Evolutionary conservation across 108 stramenopile species (phyloP).

Genomic region (Schizochytrium sp.): DNA sequence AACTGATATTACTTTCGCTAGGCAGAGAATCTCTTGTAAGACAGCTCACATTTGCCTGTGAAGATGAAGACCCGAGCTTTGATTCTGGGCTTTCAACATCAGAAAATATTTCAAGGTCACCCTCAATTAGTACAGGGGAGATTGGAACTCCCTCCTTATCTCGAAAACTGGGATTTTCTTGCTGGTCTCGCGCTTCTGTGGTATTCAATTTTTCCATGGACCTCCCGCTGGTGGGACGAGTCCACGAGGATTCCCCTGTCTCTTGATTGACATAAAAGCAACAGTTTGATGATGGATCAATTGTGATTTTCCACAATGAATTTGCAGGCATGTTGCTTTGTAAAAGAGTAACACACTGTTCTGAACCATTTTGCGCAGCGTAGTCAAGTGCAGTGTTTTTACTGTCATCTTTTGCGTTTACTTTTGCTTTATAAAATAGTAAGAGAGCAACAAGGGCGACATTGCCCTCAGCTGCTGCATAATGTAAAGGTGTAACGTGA

Average conservation of each 20-base stretch:
- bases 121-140: too few relatives aligned
- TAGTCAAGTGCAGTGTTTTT: slow-evolving; percentile 16
- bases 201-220: too few relatives aligned
- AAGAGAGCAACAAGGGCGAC: neutral
- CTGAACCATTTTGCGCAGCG: neutral
- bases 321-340: slow-evolving; percentile 6
- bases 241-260: neutral
- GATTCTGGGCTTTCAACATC: neutral
- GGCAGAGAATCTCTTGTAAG: neutral
- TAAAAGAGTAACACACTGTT: neutral
- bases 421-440: neutral
- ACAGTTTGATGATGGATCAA: neutral
- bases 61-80: neutral
- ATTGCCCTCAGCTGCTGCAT: slow-evolving; percentile 29
- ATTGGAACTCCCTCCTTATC: too few relatives aligned
- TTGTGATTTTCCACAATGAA: neutral
- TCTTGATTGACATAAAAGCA: slow-evolving; percentile 17
- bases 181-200: neutral
- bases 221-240: too few relatives aligned
- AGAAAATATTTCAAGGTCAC: too few relatives aligned
- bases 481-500: neutral
- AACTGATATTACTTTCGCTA: neutral
- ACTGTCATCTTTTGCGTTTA: neutral
- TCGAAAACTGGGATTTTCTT: neutral
- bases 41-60: neutral